Evolutionary conservation across 2,329 filamentous ascomycete genomes (phyloP).

Genomic region (Monilinia aucupariae): DNA sequence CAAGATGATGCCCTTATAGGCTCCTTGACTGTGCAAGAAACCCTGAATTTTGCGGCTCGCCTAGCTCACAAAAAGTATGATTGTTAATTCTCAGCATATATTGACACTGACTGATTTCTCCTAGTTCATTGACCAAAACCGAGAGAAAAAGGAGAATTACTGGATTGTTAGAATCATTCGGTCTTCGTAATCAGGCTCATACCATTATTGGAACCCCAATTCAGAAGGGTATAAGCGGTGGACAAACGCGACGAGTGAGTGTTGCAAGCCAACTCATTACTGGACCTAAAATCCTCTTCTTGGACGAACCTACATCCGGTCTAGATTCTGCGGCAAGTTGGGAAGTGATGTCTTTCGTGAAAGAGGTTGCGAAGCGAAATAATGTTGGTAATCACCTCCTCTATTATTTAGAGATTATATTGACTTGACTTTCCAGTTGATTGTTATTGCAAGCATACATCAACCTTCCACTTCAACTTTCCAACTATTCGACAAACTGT

Average conservation of each 20-base stretch:
- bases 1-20: slow-evolving; percentile 83
- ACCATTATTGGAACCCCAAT: slow-evolving; percentile 77
- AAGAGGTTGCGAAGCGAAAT: slow-evolving; percentile 26
- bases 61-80: slow-evolving; percentile 53
- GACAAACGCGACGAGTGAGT: slow-evolving; percentile 75
- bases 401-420: slow-evolving; percentile 32
- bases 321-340: slow-evolving; percentile 59
- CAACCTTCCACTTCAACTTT: slow-evolving; percentile 79
- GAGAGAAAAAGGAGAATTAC: slow-evolving; percentile 60
- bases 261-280: slow-evolving; percentile 79
- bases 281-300: slow-evolving; percentile 56
- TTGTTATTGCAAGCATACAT: slow-evolving; percentile 78
- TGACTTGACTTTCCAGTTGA: slow-evolving; percentile 50
- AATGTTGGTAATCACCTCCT: slow-evolving; percentile 50
- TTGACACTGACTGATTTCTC: not conserved
- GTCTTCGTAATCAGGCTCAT: slow-evolving; percentile 62
- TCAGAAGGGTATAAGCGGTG: slow-evolving; percentile 76
- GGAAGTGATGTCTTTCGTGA: slow-evolving; percentile 67
- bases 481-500: slow-evolving; percentile 71
- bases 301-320: slow-evolving; percentile 85
- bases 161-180: slow-evolving; percentile 65
- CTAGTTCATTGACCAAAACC: slow-evolving; percentile 40
- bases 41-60: slow-evolving; percentile 69
- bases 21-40: slow-evolving; percentile 74
- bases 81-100: not conserved